These are phyloP conservation scores for Colletotrichum siamense DNA, from an alignment of 2,329 filamentous ascomycete genomes.

Conservation along the genomic window DNA sequence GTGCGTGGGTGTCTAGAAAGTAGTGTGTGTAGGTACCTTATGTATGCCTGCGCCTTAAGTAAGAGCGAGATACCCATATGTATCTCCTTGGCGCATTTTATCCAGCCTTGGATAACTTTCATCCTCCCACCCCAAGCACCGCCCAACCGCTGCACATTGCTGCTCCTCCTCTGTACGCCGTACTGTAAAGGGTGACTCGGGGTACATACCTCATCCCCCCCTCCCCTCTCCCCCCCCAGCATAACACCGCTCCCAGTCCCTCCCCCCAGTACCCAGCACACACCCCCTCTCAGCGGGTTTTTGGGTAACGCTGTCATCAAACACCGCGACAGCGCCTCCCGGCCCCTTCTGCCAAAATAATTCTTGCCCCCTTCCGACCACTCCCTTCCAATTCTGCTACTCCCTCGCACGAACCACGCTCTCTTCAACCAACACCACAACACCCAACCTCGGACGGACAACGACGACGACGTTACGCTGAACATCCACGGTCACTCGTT, in stretches of 20 bases:
- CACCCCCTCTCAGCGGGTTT: constrained; percentile 18
- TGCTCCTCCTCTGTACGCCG: background rate
- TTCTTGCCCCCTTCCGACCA: constrained; percentile 23
- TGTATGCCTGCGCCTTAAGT: background rate
- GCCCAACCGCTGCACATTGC: background rate
- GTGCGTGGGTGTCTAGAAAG: background rate
- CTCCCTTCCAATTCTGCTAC: constrained; percentile 20
- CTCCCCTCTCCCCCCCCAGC: background rate
- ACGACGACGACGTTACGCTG: constrained; percentile 17
- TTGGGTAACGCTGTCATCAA: constrained; percentile 23
- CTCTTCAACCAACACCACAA: constrained; percentile 14
- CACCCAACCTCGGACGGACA: constrained; percentile 17
- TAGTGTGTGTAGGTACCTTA: background rate
- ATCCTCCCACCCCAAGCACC: background rate
- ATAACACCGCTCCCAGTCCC: background rate
- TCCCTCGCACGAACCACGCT: constrained; percentile 22
- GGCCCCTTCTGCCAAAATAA: constrained; percentile 23
- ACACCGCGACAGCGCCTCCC: constrained; percentile 22
- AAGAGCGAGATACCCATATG: background rate
- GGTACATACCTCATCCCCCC: background rate
- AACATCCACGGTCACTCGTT: constrained; percentile 19
- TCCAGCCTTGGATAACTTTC: constrained; percentile 13
- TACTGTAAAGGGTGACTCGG: background rate
- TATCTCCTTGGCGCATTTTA: constrained; percentile 6
- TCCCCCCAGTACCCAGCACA: background rate